Evolutionary conservation across 2,329 filamentous ascomycete genomes (phyloP).

Genomic region (Ceratocystis variospora): DNA sequence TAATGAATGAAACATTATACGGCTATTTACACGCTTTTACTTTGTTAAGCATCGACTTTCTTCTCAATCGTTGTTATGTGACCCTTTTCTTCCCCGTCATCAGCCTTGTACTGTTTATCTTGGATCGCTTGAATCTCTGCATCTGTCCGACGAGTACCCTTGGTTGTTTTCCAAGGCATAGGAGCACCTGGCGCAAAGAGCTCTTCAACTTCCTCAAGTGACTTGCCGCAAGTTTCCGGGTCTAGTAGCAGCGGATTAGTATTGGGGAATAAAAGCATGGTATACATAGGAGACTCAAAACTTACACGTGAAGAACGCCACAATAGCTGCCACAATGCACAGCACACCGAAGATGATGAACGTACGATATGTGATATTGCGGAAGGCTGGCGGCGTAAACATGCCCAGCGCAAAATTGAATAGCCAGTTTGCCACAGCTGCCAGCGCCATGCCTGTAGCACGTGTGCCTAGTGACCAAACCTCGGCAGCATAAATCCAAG

Average conservation of each 20-base stretch:
- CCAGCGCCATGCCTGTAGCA: conserved; percentile 44
- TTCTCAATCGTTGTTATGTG: background rate
- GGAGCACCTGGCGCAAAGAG: conserved; percentile 27
- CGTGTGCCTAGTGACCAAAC: conserved; percentile 49
- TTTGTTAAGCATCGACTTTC: background rate
- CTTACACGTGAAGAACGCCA: conserved; percentile 29
- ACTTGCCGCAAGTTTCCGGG: conserved; percentile 31
- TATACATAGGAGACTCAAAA: background rate
- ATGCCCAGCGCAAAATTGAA: conserved; percentile 31
- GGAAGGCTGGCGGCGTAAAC: conserved; percentile 29
- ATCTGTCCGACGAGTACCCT: conserved; percentile 23
- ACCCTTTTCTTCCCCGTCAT: conserved; percentile 17
- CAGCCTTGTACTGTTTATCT: conserved; percentile 20
- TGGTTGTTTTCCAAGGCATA: conserved; percentile 29
- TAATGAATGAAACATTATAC: conserved; percentile 3
- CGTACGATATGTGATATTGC: conserved; percentile 25
- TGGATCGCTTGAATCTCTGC: conserved; percentile 24
- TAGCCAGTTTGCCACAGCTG: conserved; percentile 36
- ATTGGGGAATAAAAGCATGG: background rate
- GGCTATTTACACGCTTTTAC: background rate
- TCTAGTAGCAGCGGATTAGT: conserved; percentile 18
- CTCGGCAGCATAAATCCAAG: conserved; percentile 53
- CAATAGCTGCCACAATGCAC: conserved; percentile 31
- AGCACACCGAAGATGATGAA: conserved; percentile 33
- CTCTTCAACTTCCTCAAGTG: conserved; percentile 30